Evolutionary conservation across 331 rosid species (phyloP), one percentile per base, ranked within the genome.

Genomic region (Spiraea crenata): DNA sequence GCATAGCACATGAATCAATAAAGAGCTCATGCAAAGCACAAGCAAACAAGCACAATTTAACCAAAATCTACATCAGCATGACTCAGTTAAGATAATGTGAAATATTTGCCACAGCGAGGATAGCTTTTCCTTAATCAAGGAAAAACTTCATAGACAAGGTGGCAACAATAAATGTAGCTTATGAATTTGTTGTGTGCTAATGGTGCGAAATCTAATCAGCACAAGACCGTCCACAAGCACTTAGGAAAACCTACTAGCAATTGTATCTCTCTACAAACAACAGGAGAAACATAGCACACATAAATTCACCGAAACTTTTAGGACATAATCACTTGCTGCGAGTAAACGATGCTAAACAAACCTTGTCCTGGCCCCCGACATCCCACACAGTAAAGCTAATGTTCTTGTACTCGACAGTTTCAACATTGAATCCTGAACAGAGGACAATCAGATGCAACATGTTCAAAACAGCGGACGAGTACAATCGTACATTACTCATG

Each of bases 321-420:
- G 13, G 3, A 0, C 42, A 56, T 5, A 14, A 15, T 1, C 6
- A 6, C 17, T 38, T 38, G 13, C 3, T 3, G 3, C 58, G 7
- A 4, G 35, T 14, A 38, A 9, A 58, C 35, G 44, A 60, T 25
- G 38, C n/a, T 20, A 25, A 25, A 81, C 82, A 71, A 75, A 85
- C 85, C 90, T 85, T 85, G 78, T 85, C 90, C 71, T 85, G 87
- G 73, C 90, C 85, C n/a, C 90, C 90, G 1, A 85, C 90, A 83
- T 83, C 90, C 90, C 90, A 83, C 19, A 83, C 87, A 0, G 87
- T 78, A 73, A 85, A 86, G 77, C 87, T 86, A 44, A 86, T 76
- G 69, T 86, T 86, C 79, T 86, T 78, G 20, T 86, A 83, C 37
- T 79, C 77, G 40, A 82, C 86, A 20, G 86, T 79, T 77, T 76